A percentile compares a stretch with the other conserved stretches of the same genome.
Evolutionary conservation across 768 basidiomycete genomes (phyloP).

Genomic region (Trichaptum fuscoviolaceum): DNA sequence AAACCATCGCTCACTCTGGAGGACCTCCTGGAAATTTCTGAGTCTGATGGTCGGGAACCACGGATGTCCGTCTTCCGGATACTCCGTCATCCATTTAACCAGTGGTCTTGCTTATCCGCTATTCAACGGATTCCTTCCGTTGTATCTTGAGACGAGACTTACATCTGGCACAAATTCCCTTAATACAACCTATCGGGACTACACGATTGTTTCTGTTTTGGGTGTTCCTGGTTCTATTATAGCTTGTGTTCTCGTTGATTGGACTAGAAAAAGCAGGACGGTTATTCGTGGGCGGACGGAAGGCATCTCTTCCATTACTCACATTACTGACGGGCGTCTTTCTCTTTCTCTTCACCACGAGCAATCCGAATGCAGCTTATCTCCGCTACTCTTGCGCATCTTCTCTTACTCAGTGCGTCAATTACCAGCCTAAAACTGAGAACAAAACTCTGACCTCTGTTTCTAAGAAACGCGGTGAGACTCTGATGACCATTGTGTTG

Average conservation of each 20-base stretch:
- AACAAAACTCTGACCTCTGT: background rate
- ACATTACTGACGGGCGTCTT: constrained; percentile 42
- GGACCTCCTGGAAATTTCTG: constrained; percentile 31
- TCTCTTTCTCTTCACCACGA: constrained; percentile 48
- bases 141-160: constrained; percentile 32
- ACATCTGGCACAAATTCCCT: constrained; percentile 20
- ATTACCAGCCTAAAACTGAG: background rate
- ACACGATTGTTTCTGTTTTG: constrained; percentile 41
- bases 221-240: constrained; percentile 45
- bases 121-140: constrained; percentile 46
- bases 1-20: constrained; percentile 39
- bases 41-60: constrained; percentile 12
- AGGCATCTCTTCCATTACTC: constrained; percentile 39
- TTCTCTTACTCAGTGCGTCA: constrained; percentile 34
- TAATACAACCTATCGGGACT: constrained; percentile 39
- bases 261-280: constrained; percentile 27
- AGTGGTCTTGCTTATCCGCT: constrained; percentile 53
- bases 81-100: constrained; percentile 30
- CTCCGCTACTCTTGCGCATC: constrained; percentile 44
- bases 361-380: constrained; percentile 31
- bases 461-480: constrained; percentile 32
- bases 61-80: constrained; percentile 23
- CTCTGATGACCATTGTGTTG: constrained; percentile 6
- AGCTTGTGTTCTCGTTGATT: constrained; percentile 41
- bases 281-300: constrained; percentile 39